Evolutionary conservation across 345 rosid genomes (phyloP), one percentile per base, ranked within the genome.

Genomic region (Dipteronia dyeriana): DNA sequence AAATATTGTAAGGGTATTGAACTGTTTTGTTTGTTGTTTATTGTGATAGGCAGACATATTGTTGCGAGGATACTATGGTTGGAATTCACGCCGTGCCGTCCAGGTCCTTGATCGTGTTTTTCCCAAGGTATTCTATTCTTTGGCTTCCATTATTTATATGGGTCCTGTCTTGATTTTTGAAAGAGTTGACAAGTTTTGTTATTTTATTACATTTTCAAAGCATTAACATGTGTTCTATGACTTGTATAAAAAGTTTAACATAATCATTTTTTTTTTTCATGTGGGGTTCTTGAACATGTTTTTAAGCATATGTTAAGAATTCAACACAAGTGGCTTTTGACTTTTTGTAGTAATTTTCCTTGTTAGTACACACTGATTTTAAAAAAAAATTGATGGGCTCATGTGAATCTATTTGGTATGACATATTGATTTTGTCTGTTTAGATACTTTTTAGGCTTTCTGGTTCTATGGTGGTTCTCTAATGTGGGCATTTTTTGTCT

Each of bases 31-130:
- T 29, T 56, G 23, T 16, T 39, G 47, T 25, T 10, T 7, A 29
- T 61, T 47, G 17, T 68, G 74, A 43, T 76, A 97, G 99, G 99
- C 98, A 39, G 99, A 97, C 82, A 83, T 97, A 47, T 10, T 94
- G 72, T 70, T 97, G 74, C 85, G 97, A 75, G 99, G 99, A 10
- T 97, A 97, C 74, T 88, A 84, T 56, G 98, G 97, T 39, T 94
- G 99, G 98, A 96, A 96, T 80, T 92, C 99, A 4, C 78, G 89
- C 70, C 99, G 97, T 47, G 98, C 98, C 47, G n/a, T 94, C 62
- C 79, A 90, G 79, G 92, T 90, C 75, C 88, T 97, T 5, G 92
- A 94, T 83, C 84, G 87, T 82, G 85, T 94, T 17, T 94, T 97
- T 64, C 98, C 98, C 11, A 94, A 91, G 96, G 99, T 95, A 82